Conservation (phyloP, 139 green algal species). For the Coelastrella sp. region DNA sequence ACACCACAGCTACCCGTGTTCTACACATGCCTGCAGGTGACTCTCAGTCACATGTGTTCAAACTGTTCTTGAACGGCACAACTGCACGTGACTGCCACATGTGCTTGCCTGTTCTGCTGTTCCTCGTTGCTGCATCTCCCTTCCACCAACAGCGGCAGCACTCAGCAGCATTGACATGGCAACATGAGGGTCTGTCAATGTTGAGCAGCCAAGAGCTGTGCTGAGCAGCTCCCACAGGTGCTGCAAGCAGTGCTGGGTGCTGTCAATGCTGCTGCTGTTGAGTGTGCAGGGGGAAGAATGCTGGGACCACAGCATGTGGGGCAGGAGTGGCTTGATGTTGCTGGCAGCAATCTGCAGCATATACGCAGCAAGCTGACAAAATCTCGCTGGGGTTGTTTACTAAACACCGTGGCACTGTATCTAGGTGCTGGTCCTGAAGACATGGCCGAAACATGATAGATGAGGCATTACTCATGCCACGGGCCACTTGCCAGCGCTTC, state of each 20-base stretch:
- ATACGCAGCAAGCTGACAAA: not conserved
- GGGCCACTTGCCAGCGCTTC: too few relatives aligned
- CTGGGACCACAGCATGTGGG: conserved; percentile 10
- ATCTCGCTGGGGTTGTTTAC: too few relatives aligned
- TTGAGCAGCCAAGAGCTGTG: not conserved
- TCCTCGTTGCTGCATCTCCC: not conserved
- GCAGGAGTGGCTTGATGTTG: not conserved
- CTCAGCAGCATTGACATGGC: conserved; percentile 2
- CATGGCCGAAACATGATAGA: too few relatives aligned
- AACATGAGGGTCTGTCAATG: not conserved
- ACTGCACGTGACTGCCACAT: too few relatives aligned
- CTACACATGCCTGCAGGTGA: too few relatives aligned
- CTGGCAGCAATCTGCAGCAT: conserved; percentile 18
- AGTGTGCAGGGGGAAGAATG: too few relatives aligned
- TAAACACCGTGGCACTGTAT: too few relatives aligned
- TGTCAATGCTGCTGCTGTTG: not conserved
- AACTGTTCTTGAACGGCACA: too few relatives aligned
- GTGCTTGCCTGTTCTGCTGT: conserved; percentile 36
- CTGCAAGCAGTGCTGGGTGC: conserved; percentile 3
- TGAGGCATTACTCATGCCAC: too few relatives aligned
- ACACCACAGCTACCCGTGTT: too few relatives aligned
- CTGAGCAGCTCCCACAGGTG: conserved; percentile 6
- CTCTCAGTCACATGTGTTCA: too few relatives aligned
- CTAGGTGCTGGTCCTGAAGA: too few relatives aligned
- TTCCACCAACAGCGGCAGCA: conserved; percentile 5